Conservation (phyloP, 2,329 filamentous ascomycete species). For the Talaromyces sp. region DNA sequence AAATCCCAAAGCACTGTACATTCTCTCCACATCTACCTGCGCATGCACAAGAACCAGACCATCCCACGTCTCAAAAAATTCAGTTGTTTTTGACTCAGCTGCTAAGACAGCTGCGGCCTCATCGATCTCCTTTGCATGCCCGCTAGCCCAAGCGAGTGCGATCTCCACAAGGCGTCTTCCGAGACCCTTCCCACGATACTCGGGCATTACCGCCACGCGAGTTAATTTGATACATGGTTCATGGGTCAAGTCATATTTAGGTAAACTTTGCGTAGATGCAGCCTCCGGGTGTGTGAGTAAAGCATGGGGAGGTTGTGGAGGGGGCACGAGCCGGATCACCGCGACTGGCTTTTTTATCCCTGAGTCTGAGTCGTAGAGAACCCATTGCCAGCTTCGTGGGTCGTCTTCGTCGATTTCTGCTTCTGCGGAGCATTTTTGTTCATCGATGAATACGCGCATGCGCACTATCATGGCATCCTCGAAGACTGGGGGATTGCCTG, state of each 20-base stretch:
- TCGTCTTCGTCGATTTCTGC: constrained; percentile 84
- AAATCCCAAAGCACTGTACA: constrained; percentile 77
- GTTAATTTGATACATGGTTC: constrained; percentile 85
- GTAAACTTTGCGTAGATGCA: constrained; percentile 15
- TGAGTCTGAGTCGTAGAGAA: constrained; percentile 65
- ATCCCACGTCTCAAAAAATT: constrained; percentile 59
- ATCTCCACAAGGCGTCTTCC: constrained; percentile 67
- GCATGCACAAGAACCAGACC: constrained; percentile 80
- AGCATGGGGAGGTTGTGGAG: constrained; percentile 69
- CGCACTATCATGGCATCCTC: constrained; percentile 62
- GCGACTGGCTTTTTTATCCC: constrained; percentile 62
- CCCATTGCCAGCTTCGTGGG: constrained; percentile 78
- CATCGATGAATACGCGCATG: constrained; percentile 59
- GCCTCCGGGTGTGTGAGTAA: constrained; percentile 33
- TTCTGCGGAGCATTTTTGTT: constrained; percentile 61
- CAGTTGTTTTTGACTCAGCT: constrained; percentile 48
- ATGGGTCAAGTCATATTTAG: constrained; percentile 51
- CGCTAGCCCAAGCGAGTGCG: constrained; percentile 67
- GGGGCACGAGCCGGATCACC: constrained; percentile 78
- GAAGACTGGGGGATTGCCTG: constrained; percentile 56
- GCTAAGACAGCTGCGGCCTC: constrained; percentile 18
- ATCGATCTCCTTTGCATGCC: constrained; percentile 58
- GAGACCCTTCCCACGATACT: constrained; percentile 68
- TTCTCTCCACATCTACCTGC: constrained; percentile 64
- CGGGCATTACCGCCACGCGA: constrained; percentile 69